Evolutionary conservation across 2,329 filamentous ascomycete genomes (phyloP).

Genomic region (Xylaria sp.): DNA sequence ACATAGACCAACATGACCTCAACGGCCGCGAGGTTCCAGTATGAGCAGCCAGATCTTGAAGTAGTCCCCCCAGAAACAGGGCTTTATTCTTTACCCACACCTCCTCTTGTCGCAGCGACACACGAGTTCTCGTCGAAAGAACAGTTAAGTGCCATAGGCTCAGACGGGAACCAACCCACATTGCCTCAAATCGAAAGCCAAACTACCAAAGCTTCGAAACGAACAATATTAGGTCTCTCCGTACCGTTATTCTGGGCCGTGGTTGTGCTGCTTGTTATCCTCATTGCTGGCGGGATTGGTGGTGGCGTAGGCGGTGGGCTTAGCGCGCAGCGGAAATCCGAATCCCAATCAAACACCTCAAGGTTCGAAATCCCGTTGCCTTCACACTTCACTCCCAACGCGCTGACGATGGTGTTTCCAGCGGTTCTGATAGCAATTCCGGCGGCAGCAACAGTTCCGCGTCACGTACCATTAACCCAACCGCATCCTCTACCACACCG

Average conservation of each 20-base stretch:
- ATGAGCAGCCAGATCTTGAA: constrained; percentile 30
- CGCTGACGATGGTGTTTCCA: not conserved
- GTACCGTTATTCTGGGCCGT: constrained; percentile 36
- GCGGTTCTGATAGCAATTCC: not conserved
- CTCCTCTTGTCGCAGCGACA: not conserved
- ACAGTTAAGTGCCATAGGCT: not conserved
- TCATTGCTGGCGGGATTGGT: constrained; percentile 35
- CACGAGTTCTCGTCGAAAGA: constrained; percentile 3
- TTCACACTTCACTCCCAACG: not conserved
- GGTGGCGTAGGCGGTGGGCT: constrained; percentile 36
- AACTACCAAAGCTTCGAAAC: not conserved
- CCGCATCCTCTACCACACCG: constrained; percentile 17
- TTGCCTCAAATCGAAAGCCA: not conserved
- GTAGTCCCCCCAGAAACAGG: constrained; percentile 33
- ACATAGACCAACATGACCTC: constrained; percentile 2
- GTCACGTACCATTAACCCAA: too few species aligned
- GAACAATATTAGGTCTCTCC: constrained; percentile 32
- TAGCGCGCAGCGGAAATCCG: constrained; percentile 27
- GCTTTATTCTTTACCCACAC: constrained; percentile 26
- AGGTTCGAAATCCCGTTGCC: constrained; percentile 14
- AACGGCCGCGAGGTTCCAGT: constrained; percentile 6
- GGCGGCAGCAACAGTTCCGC: not conserved
- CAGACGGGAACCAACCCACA: not conserved
- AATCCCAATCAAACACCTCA: constrained; percentile 8
- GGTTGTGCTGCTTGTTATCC: constrained; percentile 29